These are phyloP conservation scores for Raphanus hybrid DNA, from an alignment of 441 rosid genomes.

Conservation along the genomic window DNA sequence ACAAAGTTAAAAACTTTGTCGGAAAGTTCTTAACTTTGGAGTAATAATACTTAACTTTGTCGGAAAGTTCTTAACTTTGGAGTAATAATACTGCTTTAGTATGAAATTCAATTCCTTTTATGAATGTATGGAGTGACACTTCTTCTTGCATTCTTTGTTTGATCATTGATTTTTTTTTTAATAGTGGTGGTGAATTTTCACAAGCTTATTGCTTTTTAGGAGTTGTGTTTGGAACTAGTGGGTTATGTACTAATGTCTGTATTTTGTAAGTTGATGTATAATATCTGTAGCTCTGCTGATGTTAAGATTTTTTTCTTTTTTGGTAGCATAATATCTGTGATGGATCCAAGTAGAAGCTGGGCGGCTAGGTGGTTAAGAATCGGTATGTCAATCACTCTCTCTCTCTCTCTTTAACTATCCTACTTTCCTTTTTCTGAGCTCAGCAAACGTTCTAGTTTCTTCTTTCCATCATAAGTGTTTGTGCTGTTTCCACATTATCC, in stretches of 20 bases:
- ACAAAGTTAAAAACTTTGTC: not conserved
- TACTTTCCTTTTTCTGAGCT: not conserved
- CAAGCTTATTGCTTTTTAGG: conserved; percentile 10
- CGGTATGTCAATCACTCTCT: conserved; percentile 48
- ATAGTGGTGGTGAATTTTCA: not conserved
- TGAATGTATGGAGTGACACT: not conserved
- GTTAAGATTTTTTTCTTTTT: not conserved
- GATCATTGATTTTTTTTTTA: not conserved
- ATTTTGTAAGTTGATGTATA: conserved; percentile 42
- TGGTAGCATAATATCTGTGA: conserved; percentile 78
- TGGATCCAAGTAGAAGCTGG: conserved; percentile 92
- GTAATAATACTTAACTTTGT: not conserved
- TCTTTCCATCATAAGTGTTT: not conserved
- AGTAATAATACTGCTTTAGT: not conserved
- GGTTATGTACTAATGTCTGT: not conserved
- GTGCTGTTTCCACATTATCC: not conserved
- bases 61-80: not conserved
- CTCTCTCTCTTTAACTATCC: too few species aligned
- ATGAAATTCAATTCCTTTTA: conserved; percentile 1
- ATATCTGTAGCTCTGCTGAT: conserved; percentile 54
- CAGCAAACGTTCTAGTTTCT: not conserved
- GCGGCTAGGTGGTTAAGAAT: conserved; percentile 89
- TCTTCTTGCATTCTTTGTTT: not conserved
- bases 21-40: not conserved
- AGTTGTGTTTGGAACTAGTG: not conserved